Conservation (phyloP, 257 asterid species). For the Buddleja alternifolia region DNA sequence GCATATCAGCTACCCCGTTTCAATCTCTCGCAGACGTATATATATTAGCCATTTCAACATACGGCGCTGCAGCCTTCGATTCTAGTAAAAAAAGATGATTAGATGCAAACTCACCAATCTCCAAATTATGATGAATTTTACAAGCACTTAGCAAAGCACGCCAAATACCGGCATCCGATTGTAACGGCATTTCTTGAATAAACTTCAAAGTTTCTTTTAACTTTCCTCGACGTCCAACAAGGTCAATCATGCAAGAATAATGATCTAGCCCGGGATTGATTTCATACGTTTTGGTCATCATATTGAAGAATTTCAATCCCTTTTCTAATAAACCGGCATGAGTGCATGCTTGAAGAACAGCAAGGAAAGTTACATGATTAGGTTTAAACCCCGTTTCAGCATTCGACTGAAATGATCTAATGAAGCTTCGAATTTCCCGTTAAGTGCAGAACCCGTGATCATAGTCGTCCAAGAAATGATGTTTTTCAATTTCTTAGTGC, state of each 20-base stretch:
- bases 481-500: conserved; percentile 42
- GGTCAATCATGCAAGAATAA: conserved; percentile 64
- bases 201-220: conserved; percentile 58
- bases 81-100: conserved; percentile 49
- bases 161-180: conserved; percentile 77
- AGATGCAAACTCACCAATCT: conserved; percentile 57
- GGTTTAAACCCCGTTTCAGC: conserved; percentile 57
- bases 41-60: conserved; percentile 70
- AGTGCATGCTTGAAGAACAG: conserved; percentile 78
- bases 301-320: conserved; percentile 47
- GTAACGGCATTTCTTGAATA: conserved; percentile 49
- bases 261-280: conserved; percentile 55
- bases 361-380: conserved; percentile 63
- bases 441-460: conserved; percentile 66
- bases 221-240: conserved; percentile 67
- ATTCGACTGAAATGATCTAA: conserved; percentile 49
- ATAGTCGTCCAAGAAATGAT: conserved; percentile 75
- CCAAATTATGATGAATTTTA: conserved; percentile 56
- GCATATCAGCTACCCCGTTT: conserved; percentile 51
- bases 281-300: conserved; percentile 43
- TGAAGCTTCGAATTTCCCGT: conserved; percentile 54
- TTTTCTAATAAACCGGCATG: conserved; percentile 65
- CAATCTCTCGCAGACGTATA: conserved; percentile 64
- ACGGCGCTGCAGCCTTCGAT: conserved; percentile 67
- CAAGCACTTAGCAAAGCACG: conserved; percentile 68